Base-by-base conservation (phyloP, 2,329 filamentous ascomycete genomes). In the Stagonosporopsis vannaccii region DNA sequence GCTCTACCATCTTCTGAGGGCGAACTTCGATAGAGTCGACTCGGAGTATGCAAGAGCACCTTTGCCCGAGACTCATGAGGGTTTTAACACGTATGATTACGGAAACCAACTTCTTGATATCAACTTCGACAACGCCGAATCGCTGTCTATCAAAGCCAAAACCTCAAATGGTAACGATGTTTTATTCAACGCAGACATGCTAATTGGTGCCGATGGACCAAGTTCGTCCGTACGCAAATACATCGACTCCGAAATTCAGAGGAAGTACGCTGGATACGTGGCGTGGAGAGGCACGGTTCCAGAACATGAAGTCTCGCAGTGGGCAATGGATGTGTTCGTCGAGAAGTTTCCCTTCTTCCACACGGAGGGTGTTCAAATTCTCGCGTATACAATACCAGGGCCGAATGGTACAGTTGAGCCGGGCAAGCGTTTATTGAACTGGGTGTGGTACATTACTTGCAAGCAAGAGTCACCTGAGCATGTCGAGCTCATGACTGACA, bases 401-500 rank as follows among this genome's bases (percentile, higher is more conserved):
- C 67, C 71, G 3, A 54, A 75, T 8, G 79, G 79, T 0, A 67
- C 65, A 1, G 65, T 78, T 5, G 62, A 67, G 30, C 62, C 68
- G 0, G 78, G 76, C 2, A 65, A 78, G 12, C 71, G 78, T 6
- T 68, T 80, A 2, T 60, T 81, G 53, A 82, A 82, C 59, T 80
- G 73, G 70, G 74, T 82, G 1, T 81, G 78, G 77, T 82, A 82
- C 58, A 67, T 63, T 25, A 79, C 80, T 59, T 70, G 77, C 23
- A 33, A 62, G 1, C 71, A 77, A 59, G 40, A 65, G 5, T 76
- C 76, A 0, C 39, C 62, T 3, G 77, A 78, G 28, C 67, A 78
- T 23, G 56, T 65, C 4, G 71, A 76, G 0, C 60, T 80, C 11
- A 77, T 82, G 68, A 81, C 78, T 1, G 79, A 81, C 48, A 65